Conservation (phyloP, 2,329 filamentous ascomycete species). For the Gyromitra esculenta region DNA sequence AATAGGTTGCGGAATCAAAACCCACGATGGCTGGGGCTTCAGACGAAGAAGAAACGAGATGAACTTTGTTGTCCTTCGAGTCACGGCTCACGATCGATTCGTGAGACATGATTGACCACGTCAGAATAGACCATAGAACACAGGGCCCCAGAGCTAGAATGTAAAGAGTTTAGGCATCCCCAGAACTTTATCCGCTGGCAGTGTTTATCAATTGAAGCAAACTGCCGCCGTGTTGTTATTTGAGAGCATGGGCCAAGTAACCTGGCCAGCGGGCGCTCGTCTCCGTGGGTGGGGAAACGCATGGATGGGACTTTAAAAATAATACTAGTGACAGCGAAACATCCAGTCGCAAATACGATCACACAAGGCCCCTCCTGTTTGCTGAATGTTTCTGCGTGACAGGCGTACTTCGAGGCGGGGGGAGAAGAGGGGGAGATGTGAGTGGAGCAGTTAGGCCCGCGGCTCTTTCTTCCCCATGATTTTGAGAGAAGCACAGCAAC, state of each 20-base stretch:
- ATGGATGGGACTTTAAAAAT: constrained; percentile 44
- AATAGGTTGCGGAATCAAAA: constrained; percentile 35
- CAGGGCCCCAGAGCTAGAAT: constrained; percentile 28
- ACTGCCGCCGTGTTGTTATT: constrained; percentile 42
- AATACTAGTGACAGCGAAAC: constrained; percentile 46
- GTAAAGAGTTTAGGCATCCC: constrained; percentile 34
- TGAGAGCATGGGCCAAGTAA: constrained; percentile 42
- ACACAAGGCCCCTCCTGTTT: constrained; percentile 32
- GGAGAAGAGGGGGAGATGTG: constrained; percentile 27
- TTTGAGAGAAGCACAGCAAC: constrained; percentile 32
- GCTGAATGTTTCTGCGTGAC: constrained; percentile 43
- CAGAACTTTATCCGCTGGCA: constrained; percentile 46
- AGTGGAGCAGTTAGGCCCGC: constrained; percentile 24
- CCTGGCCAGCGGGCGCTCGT: constrained; percentile 43
- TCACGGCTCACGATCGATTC: constrained; percentile 38
- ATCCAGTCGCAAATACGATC: constrained; percentile 25
- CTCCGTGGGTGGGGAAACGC: constrained; percentile 37
- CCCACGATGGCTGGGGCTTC: constrained; percentile 29
- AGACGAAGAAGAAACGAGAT: constrained; percentile 38
- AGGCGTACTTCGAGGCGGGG: constrained; percentile 35
- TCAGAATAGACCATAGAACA: constrained; percentile 29
- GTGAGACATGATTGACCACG: constrained; percentile 51
- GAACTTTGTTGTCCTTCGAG: constrained; percentile 34
- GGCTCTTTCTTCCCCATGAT: constrained; percentile 38
- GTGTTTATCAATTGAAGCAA: constrained; percentile 49